Percentiles rank a stretch among this genome's conserved stretches.
Evolutionary conservation across 441 rosid species (phyloP).

Genomic region (Brassica hybrid): DNA sequence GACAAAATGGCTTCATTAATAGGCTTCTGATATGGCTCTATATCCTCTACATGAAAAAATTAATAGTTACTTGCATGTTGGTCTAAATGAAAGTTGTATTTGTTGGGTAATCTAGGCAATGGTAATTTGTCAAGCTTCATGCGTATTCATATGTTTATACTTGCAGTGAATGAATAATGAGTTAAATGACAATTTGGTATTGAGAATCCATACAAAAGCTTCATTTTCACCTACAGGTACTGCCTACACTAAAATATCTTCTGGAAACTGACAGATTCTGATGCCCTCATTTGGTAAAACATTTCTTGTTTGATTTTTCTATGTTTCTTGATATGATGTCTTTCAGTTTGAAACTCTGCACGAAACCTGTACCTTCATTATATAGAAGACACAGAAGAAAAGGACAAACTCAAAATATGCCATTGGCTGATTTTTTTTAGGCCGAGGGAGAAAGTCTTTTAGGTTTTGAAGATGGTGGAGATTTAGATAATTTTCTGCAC

Average conservation of each 20-base stretch:
- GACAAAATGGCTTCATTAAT: no score
- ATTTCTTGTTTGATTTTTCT: slow-evolving; percentile 26
- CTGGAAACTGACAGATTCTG: slow-evolving; percentile 30
- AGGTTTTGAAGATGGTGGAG: slow-evolving; percentile 39
- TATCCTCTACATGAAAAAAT: no score
- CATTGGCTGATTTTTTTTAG: slow-evolving; percentile 27
- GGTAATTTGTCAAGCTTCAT: slow-evolving; percentile 10
- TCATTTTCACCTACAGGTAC: slow-evolving; percentile 33
- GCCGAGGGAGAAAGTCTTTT: slow-evolving; percentile 29
- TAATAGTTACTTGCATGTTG: no score
- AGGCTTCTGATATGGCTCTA: no score
- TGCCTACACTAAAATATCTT: slow-evolving; percentile 30
- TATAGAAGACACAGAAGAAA: slow-evolving; percentile 41
- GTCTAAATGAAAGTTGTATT: no score
- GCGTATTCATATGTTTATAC: slow-evolving; percentile 22
- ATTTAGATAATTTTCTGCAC: slow-evolving; percentile 35
- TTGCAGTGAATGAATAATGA: slow-evolving; percentile 19
- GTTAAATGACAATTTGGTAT: slow-evolving; percentile 1
- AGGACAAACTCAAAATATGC: slow-evolving; percentile 38
- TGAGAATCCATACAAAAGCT: background rate
- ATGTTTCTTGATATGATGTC: slow-evolving; percentile 31
- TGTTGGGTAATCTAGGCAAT: no score
- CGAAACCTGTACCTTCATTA: slow-evolving; percentile 25
- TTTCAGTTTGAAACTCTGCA: slow-evolving; percentile 27
- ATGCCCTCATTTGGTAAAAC: slow-evolving; percentile 34